Percentiles rank a stretch among this genome's conserved stretches.
phyloP scores from a whole-genome alignment of 2,329 filamentous ascomycete genomes.

The Diaporthe vaccinii region DNA sequence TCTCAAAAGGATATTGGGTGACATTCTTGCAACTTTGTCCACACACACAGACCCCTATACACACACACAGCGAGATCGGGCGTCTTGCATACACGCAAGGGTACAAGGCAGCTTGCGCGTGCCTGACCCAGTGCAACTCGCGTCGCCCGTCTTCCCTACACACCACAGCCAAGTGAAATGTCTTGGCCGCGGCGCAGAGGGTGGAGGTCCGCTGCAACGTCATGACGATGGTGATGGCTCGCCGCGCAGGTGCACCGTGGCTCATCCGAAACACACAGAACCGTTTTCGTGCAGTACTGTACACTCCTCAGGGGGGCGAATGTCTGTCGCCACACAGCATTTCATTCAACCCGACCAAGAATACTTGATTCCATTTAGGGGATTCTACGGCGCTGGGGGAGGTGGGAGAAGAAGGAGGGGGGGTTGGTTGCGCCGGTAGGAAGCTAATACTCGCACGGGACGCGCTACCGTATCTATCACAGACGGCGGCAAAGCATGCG shows the following conservation, averaged over 20 bases:
- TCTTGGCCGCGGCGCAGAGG: constrained; percentile 13
- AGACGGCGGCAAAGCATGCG: constrained; percentile 10
- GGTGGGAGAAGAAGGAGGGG: no score
- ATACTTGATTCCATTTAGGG: neutral
- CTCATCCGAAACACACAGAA: constrained; percentile 1
- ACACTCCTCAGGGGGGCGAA: neutral
- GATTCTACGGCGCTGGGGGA: neutral
- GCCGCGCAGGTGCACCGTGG: constrained; percentile 11
- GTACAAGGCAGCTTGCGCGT: constrained; percentile 8
- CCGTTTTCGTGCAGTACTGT: neutral
- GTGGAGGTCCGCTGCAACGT: constrained; percentile 20
- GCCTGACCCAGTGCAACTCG: constrained; percentile 11
- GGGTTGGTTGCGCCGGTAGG: neutral
- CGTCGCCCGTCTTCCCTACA: constrained; percentile 6
- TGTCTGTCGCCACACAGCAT: neutral
- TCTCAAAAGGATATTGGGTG: constrained; percentile 16
- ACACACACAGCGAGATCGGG: constrained; percentile 15
- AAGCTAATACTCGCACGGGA: constrained; percentile 15
- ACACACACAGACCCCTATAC: neutral
- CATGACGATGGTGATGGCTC: constrained; percentile 18
- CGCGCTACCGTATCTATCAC: constrained; percentile 2
- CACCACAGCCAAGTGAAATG: neutral
- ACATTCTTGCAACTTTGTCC: constrained; percentile 13
- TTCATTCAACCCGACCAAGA: neutral
- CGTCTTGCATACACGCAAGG: constrained; percentile 9